Base-by-base conservation (phyloP, 1,284 basidiomycete genomes). In the Ceratobasidium sp. region DNA sequence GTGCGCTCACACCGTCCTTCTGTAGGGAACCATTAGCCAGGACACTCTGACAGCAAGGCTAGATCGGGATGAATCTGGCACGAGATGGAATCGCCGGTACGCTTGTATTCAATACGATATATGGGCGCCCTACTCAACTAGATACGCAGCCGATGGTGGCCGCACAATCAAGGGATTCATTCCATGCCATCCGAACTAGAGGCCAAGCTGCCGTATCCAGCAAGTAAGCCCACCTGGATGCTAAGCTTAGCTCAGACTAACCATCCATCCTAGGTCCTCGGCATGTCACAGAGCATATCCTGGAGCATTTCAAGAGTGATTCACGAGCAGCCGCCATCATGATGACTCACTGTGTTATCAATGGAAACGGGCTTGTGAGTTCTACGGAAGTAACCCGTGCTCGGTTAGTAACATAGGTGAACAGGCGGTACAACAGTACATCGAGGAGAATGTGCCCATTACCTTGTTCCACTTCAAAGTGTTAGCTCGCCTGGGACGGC, bases 321-420 rank as follows among this genome's bases (percentile, higher is more conserved):
- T 55, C 55, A 9, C 53, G 67, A 30, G 14, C 67, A 16, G 59
- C 67, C n/a, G 67, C 67, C 21, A 28, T 70, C 43, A 70, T 70
- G 67, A 70, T 70, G 67, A 70, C 67, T 8, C 67, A 70, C 32
- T 70, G 55, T 28, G 41, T 70, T 16, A 70, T 70, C 16, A 70
- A 70, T n/a, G 67, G 67, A 30, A 70, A 70, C 23, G 43, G 39
- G 14, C 53, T 59, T n/a, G 67, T 28, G 32, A 59, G 67, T 53
- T 39, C 23, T n/a, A 10, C 21, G 18, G 36, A 23, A 70, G 21
- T 3, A 16, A 9, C 39, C 23, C 32, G 12, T 26, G 26, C 34
- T 30, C 41, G 14, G 52, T 30, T 69, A 48, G 59, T 34, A 34
- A 21, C 21, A 14, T 21, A 4, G 14, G 41, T 18, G 30, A n/a